These are phyloP conservation scores for Achlya hypogyna DNA, from an alignment of 352 stramenopile genomes.

Conservation along the genomic window DNA sequence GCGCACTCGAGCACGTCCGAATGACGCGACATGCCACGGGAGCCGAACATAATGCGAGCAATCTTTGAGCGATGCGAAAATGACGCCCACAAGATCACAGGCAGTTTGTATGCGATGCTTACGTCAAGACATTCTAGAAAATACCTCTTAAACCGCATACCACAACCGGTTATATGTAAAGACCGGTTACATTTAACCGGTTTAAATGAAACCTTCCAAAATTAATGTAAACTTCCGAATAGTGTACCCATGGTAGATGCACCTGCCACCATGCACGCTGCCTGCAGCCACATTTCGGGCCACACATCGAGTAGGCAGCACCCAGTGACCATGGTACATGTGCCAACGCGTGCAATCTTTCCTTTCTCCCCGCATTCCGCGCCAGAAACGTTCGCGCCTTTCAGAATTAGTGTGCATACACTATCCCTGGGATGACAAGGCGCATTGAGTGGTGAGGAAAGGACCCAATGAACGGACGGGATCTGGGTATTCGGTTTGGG, in stretches of 20 bases:
- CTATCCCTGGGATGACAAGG: not conserved
- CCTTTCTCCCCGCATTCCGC: too few relatives aligned
- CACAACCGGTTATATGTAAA: not conserved
- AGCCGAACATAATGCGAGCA: constrained; percentile 49
- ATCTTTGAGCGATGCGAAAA: not conserved
- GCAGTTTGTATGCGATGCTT: not conserved
- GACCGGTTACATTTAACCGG: not conserved
- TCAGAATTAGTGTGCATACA: not conserved
- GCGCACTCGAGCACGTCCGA: constrained; percentile 66
- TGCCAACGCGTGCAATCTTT: too few relatives aligned
- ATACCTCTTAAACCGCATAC: not conserved
- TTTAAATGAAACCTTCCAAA: too few relatives aligned
- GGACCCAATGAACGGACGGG: not conserved
- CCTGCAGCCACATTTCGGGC: too few relatives aligned
- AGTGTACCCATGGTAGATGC: too few relatives aligned
- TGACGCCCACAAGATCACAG: not conserved
- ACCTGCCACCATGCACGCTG: too few relatives aligned
- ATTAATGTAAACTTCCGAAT: too few relatives aligned
- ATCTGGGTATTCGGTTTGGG: not conserved
- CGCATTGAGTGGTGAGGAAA: not conserved
- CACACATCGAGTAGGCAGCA: too few relatives aligned
- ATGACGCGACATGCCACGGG: constrained; percentile 55
- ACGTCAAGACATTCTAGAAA: not conserved
- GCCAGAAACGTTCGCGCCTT: too few relatives aligned
- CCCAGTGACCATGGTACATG: too few relatives aligned